Percentiles rank a stretch among this genome's conserved stretches.
These are phyloP conservation scores for Sugiyamaella floridensis DNA, from an alignment of 805 yeast genomes.

Conservation along the genomic window DNA sequence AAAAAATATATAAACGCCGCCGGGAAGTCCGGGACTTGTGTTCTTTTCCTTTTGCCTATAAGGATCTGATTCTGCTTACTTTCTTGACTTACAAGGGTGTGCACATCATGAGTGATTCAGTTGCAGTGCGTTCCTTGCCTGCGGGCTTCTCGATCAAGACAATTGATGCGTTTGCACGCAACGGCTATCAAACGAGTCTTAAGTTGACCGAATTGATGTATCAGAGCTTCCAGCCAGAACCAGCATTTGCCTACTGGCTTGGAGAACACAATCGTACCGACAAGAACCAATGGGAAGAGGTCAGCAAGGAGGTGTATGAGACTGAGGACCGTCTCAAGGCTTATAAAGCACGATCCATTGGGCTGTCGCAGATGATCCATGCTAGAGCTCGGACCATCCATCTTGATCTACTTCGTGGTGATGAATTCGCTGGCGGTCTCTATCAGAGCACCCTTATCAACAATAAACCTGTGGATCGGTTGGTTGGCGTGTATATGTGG, in stretches of 20 bases:
- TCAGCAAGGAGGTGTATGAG: conserved; percentile 1
- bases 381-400: conserved; percentile 7
- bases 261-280: conserved; percentile 5
- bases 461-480: not conserved
- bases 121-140: not conserved
- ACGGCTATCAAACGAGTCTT: not conserved
- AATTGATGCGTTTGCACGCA: not conserved
- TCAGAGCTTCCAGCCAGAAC: conserved; percentile 9
- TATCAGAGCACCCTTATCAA: not conserved
- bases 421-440: conserved; percentile 1
- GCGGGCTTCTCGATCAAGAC: not conserved
- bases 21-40: too few species aligned
- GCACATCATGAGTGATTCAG: too few species aligned
- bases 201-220: conserved; percentile 4
- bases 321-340: conserved; percentile 10
- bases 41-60: too few species aligned
- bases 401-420: not conserved
- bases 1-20: too few species aligned
- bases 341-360: conserved; percentile 4
- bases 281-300: conserved; percentile 2
- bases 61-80: too few species aligned
- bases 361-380: conserved; percentile 4
- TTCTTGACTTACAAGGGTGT: too few species aligned
- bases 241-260: conserved; percentile 7
- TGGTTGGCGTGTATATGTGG: conserved; percentile 11